Evolutionary conservation across 768 basidiomycete genomes (phyloP), one percentile per base, ranked within the genome.

Genomic region (Suillus subluteus): DNA sequence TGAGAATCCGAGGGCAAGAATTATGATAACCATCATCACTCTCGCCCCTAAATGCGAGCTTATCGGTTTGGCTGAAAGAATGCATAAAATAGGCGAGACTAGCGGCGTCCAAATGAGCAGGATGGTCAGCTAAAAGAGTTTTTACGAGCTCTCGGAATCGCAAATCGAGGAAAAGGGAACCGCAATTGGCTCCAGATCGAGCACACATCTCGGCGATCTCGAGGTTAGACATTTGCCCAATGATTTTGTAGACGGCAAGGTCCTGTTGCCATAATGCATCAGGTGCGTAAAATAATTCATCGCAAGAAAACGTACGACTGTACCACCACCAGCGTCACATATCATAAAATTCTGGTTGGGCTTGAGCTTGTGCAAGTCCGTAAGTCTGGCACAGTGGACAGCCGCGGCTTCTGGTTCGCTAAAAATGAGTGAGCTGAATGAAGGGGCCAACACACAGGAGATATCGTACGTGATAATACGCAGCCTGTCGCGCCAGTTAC

Each of bases 191-290:
- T 2, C 95, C 94, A 58, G 91, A 93, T 63, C 94, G 84, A 16
- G 93, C 93, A 68, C 91, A 92, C 80, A 96, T 90, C 79, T 96
- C 95, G 55, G 94, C 94, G 67, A 96, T 95, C 76, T 96, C 94
- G n/a, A 96, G 85, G 72, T 88, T 87, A 13, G 88, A 81, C 76
- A 92, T 83, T 69, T 92, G 86, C 6, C 94, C 95, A 63, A 91
- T 91, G 59, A 96, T 91, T 84, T 90, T 89, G 79, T 90, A 90
- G 26, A 87, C 84, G 26, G 88, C 88, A 1, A 80, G 69, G 59
- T 81, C 79, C 78, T 73, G 44, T 58, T 69, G 50, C 50, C 59
- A 26, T 2, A n/a, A 37, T 5, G 37, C 15, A 15, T 63, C 12
- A 62, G 41, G 15, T 4, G 26, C 38, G 63, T 56, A 11, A 62